These are phyloP conservation scores for Cordia subcordata DNA, from an alignment of 257 asterid species.

Conservation along the genomic window DNA sequence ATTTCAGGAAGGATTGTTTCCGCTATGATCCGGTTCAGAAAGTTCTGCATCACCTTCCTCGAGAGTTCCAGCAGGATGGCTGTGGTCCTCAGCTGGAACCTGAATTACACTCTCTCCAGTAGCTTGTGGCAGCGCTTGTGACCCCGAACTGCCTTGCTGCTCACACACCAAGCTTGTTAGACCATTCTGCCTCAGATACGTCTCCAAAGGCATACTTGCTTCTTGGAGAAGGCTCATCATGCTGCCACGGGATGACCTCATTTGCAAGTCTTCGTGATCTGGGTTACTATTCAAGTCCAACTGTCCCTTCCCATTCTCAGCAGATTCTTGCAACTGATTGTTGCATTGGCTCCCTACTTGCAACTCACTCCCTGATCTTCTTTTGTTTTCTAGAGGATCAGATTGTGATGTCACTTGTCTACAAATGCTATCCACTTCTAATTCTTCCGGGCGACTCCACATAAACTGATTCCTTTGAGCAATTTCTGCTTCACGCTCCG, in stretches of 20 bases:
- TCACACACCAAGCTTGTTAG: constrained; percentile 68
- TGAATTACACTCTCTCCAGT: constrained; percentile 29
- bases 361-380: constrained; percentile 35
- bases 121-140: constrained; percentile 21
- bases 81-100: constrained; percentile 32
- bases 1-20: constrained; percentile 18
- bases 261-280: constrained; percentile 29
- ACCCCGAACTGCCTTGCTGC: constrained; percentile 42
- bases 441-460: constrained; percentile 55
- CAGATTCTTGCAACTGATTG: constrained; percentile 35
- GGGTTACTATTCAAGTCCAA: constrained; percentile 74
- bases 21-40: constrained; percentile 25
- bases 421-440: constrained; percentile 52
- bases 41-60: constrained; percentile 37
- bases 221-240: constrained; percentile 81
- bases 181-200: constrained; percentile 77
- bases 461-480: constrained; percentile 53
- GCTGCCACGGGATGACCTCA: constrained; percentile 41
- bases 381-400: constrained; percentile 26
- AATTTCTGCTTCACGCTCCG: constrained; percentile 86
- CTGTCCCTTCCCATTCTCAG: constrained; percentile 38
- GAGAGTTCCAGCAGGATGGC: constrained; percentile 23
- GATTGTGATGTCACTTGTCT: constrained; percentile 22
- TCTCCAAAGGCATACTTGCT: constrained; percentile 81
- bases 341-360: constrained; percentile 29